Percentiles rank a stretch among this genome's conserved stretches.
These are phyloP conservation scores for Dichomitus squalens DNA, from an alignment of 1,284 basidiomycete species.

Conservation along the genomic window DNA sequence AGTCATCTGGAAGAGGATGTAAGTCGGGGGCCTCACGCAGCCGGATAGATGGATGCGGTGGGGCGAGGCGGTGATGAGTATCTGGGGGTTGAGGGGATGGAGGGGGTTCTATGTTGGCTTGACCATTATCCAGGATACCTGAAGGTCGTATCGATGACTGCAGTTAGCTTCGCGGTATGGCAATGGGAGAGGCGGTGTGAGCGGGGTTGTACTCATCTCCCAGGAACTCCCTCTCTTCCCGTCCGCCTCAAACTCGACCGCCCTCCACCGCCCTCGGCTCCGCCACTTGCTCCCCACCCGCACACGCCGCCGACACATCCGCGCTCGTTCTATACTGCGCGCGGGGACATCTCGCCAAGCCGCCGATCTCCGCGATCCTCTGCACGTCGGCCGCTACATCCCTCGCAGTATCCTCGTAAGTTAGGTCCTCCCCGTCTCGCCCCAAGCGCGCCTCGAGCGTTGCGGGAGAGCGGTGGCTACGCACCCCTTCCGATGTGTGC, in stretches of 20 bases:
- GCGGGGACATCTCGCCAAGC: constrained; percentile 23
- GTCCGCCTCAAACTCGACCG: constrained; percentile 1
- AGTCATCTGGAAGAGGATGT: too few relatives aligned
- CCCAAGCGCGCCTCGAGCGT: constrained; percentile 57
- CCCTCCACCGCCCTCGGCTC: constrained; percentile 36
- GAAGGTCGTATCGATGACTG: too few relatives aligned
- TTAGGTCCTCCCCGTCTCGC: constrained; percentile 37
- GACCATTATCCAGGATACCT: too few relatives aligned
- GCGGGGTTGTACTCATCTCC: not conserved
- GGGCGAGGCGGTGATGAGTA: too few relatives aligned
- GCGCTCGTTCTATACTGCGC: constrained; percentile 40
- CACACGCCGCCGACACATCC: constrained; percentile 50
- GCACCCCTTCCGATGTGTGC: constrained; percentile 22
- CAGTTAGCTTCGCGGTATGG: too few relatives aligned
- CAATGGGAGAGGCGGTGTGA: too few relatives aligned
- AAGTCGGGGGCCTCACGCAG: too few relatives aligned
- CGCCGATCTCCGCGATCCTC: constrained; percentile 28
- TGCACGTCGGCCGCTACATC: constrained; percentile 28
- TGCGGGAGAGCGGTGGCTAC: constrained; percentile 37
- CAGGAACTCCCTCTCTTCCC: not conserved
- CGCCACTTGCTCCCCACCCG: constrained; percentile 36
- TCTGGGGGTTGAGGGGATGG: too few relatives aligned
- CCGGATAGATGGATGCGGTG: too few relatives aligned
- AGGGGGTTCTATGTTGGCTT: too few relatives aligned
- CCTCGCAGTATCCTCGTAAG: constrained; percentile 27